These are phyloP conservation scores for Ilyonectria sp. DNA, from an alignment of 2,329 filamentous ascomycete genomes.

Conservation along the genomic window DNA sequence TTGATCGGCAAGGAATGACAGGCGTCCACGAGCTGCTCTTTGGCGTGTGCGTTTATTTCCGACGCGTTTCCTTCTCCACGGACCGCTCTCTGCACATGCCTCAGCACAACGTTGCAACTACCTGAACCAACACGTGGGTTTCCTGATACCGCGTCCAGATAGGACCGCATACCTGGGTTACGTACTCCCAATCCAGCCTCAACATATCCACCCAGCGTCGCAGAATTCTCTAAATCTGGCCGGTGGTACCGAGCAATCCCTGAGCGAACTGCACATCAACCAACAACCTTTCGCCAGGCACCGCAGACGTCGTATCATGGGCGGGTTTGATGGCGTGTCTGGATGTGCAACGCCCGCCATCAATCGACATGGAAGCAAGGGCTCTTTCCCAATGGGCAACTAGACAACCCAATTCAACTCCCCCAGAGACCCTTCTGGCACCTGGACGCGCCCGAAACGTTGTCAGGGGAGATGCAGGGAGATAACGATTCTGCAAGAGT, in stretches of 20 bases:
- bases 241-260: slow-evolving; percentile 7
- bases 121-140: slow-evolving; percentile 6
- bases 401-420: neutral
- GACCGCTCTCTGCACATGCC: no score
- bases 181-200: neutral
- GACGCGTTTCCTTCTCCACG: neutral
- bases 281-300: slow-evolving; percentile 7
- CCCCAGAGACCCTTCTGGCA: slow-evolving; percentile 9
- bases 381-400: slow-evolving; percentile 23
- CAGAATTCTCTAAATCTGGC: slow-evolving; percentile 5
- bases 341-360: neutral
- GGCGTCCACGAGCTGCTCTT: neutral
- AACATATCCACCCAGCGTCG: neutral
- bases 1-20: slow-evolving; percentile 13
- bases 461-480: neutral
- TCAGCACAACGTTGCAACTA: neutral
- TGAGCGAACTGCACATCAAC: neutral
- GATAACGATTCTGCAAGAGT: slow-evolving; percentile 12
- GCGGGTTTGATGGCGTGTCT: slow-evolving; percentile 25
- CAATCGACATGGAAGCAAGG: neutral
- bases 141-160: neutral
- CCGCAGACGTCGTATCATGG: slow-evolving; percentile 30
- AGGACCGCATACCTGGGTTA: slow-evolving; percentile 3
- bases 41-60: neutral
- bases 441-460: slow-evolving; percentile 13